Base-by-base conservation (phyloP, 768 basidiomycete species). In the Rhodotorula kratochvilovae region DNA sequence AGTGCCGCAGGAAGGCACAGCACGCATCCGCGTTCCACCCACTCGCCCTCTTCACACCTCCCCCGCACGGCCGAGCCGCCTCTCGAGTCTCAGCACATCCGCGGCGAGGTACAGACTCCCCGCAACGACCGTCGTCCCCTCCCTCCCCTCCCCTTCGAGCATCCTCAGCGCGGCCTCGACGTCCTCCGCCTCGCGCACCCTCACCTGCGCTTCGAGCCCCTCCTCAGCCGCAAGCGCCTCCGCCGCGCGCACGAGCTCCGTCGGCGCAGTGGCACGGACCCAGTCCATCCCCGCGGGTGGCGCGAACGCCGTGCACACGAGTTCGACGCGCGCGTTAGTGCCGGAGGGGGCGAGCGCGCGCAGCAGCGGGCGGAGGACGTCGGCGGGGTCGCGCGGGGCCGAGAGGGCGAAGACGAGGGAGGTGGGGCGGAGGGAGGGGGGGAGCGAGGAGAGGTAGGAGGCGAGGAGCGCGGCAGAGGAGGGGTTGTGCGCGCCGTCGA, bases 51-150 rank as follows among this genome's bases (percentile, higher is more conserved):
- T 39, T 13, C 39, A 39, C 13, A 7, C 39, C 39, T 39, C 39
- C 39, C 13, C 48, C 6, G 23, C 55, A 5, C 56, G 36, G 10
- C 31, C 45, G 43, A 33, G 13, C 45, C 51, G 48, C 43, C 64
- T 2, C 54, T 42, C 27, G 19, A 68, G 21, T 50, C 73, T 31
- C 12, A 70, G 48, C 25, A 67, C 87, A 81, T 98, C 95, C 17
- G 92, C 92, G 2, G 92, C 91, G 50, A 97, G 85, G 81, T 99
- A 99, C 76, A 98, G 79, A 81, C 96, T 98, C 50, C 95, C 96
- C 33, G 91, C 89, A 2, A 95, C 78, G 19, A 96, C 85, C 0
- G 89, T 84, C 46, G 33, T 29, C 27, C 70, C 69, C 64, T 2
- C 70, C 74, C 43, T 19, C 45, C 2, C 13, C 13, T 1, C 25